A percentile compares a stretch with the other conserved stretches of the same genome.
Evolutionary conservation across 352 stramenopile species (phyloP).

Genomic region (Globisporangium perplexum): DNA sequence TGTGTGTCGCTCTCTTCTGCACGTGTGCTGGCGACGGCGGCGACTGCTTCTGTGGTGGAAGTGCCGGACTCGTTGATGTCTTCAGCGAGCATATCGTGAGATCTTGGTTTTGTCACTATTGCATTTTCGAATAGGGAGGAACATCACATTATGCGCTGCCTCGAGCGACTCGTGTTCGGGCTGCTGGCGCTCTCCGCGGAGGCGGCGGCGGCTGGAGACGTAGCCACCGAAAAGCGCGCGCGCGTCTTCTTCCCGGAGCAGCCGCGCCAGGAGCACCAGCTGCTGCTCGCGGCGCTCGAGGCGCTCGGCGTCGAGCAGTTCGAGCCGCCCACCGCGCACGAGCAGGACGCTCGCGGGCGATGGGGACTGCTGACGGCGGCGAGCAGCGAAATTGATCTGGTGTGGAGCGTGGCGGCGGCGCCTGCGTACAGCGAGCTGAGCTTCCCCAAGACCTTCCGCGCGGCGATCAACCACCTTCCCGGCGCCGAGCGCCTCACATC

Average conservation of each 20-base stretch:
- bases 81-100: no score
- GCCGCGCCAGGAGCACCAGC: slow-evolving; percentile 22
- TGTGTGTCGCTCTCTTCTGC: neutral
- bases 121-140: no score
- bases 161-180: no score
- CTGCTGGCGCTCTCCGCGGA: slow-evolving; percentile 1
- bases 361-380: slow-evolving; percentile 38
- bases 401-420: slow-evolving; percentile 38
- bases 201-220: neutral
- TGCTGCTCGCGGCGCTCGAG: slow-evolving; percentile 45
- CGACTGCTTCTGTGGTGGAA: neutral
- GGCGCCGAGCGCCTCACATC: slow-evolving; percentile 44
- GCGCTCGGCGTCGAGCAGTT: slow-evolving; percentile 51
- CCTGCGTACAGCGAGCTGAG: slow-evolving; percentile 32
- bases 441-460: slow-evolving; percentile 31
- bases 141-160: no score
- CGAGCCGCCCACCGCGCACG: slow-evolving; percentile 14
- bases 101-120: no score
- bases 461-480: slow-evolving; percentile 72
- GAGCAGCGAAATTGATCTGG: slow-evolving; percentile 55
- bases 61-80: no score
- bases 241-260: slow-evolving; percentile 52
- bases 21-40: neutral
- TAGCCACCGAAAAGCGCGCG: slow-evolving; percentile 7
- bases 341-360: slow-evolving; percentile 12